Evolutionary conservation across 805 yeast genomes (phyloP).

Genomic region (Maudiozyma saulgeensis): DNA sequence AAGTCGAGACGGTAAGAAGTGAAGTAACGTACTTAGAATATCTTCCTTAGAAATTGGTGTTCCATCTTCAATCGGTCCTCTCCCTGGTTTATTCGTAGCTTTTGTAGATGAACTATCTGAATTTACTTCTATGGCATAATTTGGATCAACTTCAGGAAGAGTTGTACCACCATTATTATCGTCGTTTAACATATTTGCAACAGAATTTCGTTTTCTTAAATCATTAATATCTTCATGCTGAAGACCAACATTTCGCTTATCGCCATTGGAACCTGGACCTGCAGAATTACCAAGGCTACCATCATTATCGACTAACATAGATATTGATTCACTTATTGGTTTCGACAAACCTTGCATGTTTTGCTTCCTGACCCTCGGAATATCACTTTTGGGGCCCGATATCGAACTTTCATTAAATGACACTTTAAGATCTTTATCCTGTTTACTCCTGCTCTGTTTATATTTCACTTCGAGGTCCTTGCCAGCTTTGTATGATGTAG

Average conservation of each 20-base stretch:
- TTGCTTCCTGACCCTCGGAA: no score
- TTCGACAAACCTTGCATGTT: no score
- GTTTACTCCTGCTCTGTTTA: no score
- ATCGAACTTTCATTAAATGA: no score
- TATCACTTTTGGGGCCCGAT: no score
- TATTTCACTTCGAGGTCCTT: no score
- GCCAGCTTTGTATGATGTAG: neutral
- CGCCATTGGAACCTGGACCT: neutral
- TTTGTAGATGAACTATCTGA: neutral
- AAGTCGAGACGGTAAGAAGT: neutral
- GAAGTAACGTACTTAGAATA: neutral
- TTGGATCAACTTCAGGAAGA: neutral
- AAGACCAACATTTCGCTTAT: neutral
- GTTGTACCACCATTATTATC: conserved; percentile 9
- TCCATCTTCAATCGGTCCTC: neutral
- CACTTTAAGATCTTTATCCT: no score
- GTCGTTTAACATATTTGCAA: neutral
- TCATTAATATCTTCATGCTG: neutral
- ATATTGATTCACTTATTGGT: no score
- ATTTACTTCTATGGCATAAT: neutral
- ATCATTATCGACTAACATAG: no score
- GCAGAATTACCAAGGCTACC: no score
- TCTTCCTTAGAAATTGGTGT: neutral
- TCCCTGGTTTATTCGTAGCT: neutral
- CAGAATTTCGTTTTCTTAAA: neutral